A percentile compares a stretch with the other conserved stretches of the same genome.
Conservation (phyloP, 2,329 filamentous ascomycete genomes). For the Colletotrichum spinosum region DNA sequence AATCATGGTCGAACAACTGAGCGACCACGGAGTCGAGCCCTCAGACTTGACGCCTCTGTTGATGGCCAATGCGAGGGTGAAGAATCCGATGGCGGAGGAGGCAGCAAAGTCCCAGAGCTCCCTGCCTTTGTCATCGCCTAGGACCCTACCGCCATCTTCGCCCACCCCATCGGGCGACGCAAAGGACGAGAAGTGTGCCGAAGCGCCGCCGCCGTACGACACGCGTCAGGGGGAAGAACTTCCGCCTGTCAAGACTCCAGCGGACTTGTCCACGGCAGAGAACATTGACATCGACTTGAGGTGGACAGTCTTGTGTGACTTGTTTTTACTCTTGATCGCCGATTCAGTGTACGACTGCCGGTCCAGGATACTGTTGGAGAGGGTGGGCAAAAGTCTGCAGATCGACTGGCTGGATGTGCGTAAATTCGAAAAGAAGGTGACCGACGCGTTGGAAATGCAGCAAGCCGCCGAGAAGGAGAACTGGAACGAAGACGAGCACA, state of each 20-base stretch:
- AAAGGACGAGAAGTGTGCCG: slow-evolving; percentile 60
- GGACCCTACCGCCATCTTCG: slow-evolving; percentile 40
- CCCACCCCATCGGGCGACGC: slow-evolving; percentile 53
- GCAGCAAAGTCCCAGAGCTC: slow-evolving; percentile 57
- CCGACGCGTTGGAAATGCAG: slow-evolving; percentile 97
- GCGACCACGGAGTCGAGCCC: slow-evolving; percentile 89
- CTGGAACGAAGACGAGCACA: slow-evolving; percentile 97
- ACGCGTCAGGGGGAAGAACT: slow-evolving; percentile 76
- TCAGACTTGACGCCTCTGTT: slow-evolving; percentile 85
- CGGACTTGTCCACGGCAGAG: slow-evolving; percentile 81
- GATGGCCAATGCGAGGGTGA: slow-evolving; percentile 92
- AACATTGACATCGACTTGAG: slow-evolving; percentile 95
- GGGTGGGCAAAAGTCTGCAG: slow-evolving; percentile 82
- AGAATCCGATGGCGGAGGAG: slow-evolving; percentile 83
- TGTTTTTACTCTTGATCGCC: slow-evolving; percentile 96
- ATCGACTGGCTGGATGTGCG: slow-evolving; percentile 94
- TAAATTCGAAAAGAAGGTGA: slow-evolving; percentile 96
- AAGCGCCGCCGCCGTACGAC: slow-evolving; percentile 70
- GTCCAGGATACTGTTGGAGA: slow-evolving; percentile 85
- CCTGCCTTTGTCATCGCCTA: slow-evolving; percentile 24
- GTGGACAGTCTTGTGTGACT: slow-evolving; percentile 96
- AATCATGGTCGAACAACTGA: slow-evolving; percentile 98
- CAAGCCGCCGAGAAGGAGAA: slow-evolving; percentile 94
- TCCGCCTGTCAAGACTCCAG: slow-evolving; percentile 83
- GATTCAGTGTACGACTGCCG: slow-evolving; percentile 93